Conservation (phyloP, 495 filamentous ascomycete species). For the Penicillium lagena region DNA sequence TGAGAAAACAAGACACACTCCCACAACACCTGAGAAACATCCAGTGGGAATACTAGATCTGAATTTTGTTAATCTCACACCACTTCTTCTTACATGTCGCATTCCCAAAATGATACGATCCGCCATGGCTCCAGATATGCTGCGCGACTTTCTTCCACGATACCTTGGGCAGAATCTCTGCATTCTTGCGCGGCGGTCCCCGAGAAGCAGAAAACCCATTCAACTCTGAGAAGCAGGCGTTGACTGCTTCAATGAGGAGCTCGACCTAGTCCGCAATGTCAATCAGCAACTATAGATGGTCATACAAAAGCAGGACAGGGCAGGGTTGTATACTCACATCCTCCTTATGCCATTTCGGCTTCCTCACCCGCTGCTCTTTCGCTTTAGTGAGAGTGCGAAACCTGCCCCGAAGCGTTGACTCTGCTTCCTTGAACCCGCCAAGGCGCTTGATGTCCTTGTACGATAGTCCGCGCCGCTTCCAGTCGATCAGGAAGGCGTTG, state of each 20-base stretch:
- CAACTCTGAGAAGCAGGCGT: slow-evolving; percentile 8
- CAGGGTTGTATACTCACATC: slow-evolving; percentile 57
- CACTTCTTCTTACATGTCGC: slow-evolving; percentile 85
- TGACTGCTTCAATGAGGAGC: slow-evolving; percentile 31
- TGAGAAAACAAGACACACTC: not conserved
- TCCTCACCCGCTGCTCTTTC: slow-evolving; percentile 66
- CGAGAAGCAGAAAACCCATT: too few species aligned
- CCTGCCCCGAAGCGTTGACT: slow-evolving; percentile 80
- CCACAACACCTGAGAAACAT: not conserved
- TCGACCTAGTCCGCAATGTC: slow-evolving; percentile 16
- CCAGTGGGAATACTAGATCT: not conserved
- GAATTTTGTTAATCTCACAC: slow-evolving; percentile 29
- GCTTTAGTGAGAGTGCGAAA: slow-evolving; percentile 74
- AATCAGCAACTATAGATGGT: too few species aligned
- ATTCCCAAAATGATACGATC: slow-evolving; percentile 78
- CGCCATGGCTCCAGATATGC: slow-evolving; percentile 64
- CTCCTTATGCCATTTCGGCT: slow-evolving; percentile 65
- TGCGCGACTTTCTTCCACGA: slow-evolving; percentile 80
- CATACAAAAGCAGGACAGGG: not conserved
- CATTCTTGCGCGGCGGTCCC: too few species aligned
- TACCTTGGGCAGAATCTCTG: slow-evolving; percentile 38
- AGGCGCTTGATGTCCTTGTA: slow-evolving; percentile 71
- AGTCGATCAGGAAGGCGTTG: slow-evolving; percentile 59
- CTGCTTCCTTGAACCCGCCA: slow-evolving; percentile 67
- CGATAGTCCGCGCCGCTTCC: slow-evolving; percentile 58